Evolutionary conservation across 2,329 filamentous ascomycete species (phyloP), one percentile per base, ranked within the genome.

Genomic region (Pseudocercospora crystallina): DNA sequence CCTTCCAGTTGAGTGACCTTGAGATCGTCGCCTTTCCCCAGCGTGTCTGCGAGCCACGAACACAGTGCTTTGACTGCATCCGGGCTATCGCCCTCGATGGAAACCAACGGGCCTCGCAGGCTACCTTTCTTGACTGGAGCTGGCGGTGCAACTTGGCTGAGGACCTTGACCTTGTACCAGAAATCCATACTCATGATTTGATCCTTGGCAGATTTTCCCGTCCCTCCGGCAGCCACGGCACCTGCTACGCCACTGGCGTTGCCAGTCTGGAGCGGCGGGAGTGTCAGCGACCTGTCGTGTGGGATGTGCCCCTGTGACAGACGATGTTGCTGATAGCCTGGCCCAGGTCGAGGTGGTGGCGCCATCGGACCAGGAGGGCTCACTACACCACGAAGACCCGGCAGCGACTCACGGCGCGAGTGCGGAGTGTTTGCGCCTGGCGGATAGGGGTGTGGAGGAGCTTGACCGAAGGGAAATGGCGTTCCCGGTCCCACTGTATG

Each of bases 101-200:
- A 86, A 55, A 97, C 85, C 33, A 96, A 80, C 0, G 87, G 82
- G 0, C 92, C 91, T n/a, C 90, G 81, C 1, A 58, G 53, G 5
- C 52, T 47, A 10, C 51, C 35, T 20, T 56, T 54, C 9, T 5
- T 76, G 73, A 59, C 62, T 75, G 71, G 52, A 11, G 89, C 74
- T 0, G 88, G 84, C 17, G 86, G 87, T 39, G 86, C 86, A 58
- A 96, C 89, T 54, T 83, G 84, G 12, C 83, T 78, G 31, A 97
- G 76, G 2, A 92, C 79, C 42, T 84, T 83, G 61, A 96, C 81
- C 69, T 95, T 96, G 58, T 84, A 83, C 38, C 83, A 71, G 62
- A 87, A 86, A 0, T 86, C 80, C 44, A 94, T 87, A 20, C 78
- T 82, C 83, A 88, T 89, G 53, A 91, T 82, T 73, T 87, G 85